These are phyloP conservation scores for Boletus putidus DNA, from an alignment of 1,284 basidiomycete species.

Conservation along the genomic window DNA sequence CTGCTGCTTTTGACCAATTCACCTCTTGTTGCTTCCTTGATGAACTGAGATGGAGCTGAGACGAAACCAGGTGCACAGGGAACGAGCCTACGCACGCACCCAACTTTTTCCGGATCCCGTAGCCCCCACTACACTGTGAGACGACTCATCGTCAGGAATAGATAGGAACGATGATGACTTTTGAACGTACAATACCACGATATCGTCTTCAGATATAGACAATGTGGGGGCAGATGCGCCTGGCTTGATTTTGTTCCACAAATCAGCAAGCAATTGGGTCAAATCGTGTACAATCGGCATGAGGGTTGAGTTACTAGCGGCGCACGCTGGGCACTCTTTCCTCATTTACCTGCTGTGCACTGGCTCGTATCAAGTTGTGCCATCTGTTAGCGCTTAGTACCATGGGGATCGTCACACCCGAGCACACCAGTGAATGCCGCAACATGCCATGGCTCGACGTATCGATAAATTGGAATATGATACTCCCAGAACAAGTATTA, in stretches of 20 bases:
- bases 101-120: constrained; percentile 32
- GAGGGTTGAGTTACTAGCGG: no score
- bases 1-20: constrained; percentile 12
- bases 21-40: constrained; percentile 15
- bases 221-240: not conserved
- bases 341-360: no score
- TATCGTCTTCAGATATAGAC: constrained; percentile 18
- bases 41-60: constrained; percentile 19
- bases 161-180: not conserved
- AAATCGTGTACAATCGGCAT: not conserved
- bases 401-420: no score
- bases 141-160: not conserved
- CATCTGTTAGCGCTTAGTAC: no score
- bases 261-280: not conserved
- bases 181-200: constrained; percentile 25
- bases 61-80: not conserved
- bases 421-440: no score
- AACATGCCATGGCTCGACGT: no score
- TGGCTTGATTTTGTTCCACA: constrained; percentile 15
- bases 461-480: no score
- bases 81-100: constrained; percentile 13
- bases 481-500: no score
- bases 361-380: no score
- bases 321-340: no score
- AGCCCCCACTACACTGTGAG: constrained; percentile 23